phyloP scores from a whole-genome alignment of 78 protist species.

The Dictyostelium intermedium region DNA sequence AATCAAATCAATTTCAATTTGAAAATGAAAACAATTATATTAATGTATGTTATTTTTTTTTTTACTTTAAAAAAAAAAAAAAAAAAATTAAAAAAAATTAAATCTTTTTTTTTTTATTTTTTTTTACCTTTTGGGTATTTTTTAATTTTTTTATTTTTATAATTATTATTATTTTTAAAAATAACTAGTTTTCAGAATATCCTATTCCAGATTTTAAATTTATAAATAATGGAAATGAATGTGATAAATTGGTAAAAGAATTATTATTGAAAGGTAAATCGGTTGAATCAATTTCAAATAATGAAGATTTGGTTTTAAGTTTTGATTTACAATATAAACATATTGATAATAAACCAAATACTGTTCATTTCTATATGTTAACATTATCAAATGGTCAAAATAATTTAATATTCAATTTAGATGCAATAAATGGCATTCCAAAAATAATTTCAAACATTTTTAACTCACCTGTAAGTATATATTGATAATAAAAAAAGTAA shows the following conservation, averaged over 20 bases:
- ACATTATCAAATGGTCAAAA: constrained; percentile 13
- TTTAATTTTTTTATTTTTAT: not conserved
- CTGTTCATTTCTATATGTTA: not conserved
- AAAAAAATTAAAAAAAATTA: too few species aligned
- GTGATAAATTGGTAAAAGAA: not conserved
- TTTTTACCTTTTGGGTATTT: not conserved
- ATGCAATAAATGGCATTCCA: not conserved
- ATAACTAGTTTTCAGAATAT: constrained; percentile 26
- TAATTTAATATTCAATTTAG: not conserved
- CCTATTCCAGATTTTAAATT: constrained; percentile 11
- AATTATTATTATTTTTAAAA: not conserved
- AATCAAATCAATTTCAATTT: not conserved
- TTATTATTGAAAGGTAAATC: not conserved
- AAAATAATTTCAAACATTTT: not conserved
- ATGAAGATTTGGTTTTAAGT: not conserved
- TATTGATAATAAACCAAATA: not conserved
- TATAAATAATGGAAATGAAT: not conserved
- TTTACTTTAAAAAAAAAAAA: not conserved
- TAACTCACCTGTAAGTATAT: constrained; percentile 14
- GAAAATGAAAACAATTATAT: not conserved
- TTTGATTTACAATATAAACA: constrained; percentile 9
- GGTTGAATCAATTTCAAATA: not conserved
- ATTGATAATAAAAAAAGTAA: too few species aligned
- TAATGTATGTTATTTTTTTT: not conserved
- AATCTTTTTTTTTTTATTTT: not conserved